These are phyloP conservation scores for Kalanchoe fedtschenkoi DNA, from an alignment of 164 flowering plant genomes.

Conservation along the genomic window DNA sequence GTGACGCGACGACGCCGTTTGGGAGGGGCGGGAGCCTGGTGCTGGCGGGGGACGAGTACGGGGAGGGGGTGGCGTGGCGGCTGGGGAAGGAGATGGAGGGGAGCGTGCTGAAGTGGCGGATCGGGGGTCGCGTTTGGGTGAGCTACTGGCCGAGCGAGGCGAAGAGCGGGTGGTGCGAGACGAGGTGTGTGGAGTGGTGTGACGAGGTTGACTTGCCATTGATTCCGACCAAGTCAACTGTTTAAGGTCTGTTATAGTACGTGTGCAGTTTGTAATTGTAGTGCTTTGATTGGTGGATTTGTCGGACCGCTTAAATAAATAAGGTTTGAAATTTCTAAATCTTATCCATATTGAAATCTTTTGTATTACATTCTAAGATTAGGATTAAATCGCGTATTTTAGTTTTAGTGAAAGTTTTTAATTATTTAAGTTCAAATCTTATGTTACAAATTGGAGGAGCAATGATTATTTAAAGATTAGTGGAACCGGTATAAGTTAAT, in stretches of 20 bases:
- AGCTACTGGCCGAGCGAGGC: conserved; percentile 57
- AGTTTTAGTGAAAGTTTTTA: too few species aligned
- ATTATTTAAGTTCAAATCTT: too few species aligned
- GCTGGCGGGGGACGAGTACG: conserved; percentile 58
- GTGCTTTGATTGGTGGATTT: too few species aligned
- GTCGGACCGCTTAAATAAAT: too few species aligned
- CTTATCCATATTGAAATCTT: too few species aligned
- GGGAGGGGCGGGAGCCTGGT: conserved; percentile 55
- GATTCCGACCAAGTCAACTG: conserved; percentile 16
- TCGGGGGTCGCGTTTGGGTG: conserved; percentile 72
- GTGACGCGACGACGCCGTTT: conserved; percentile 34
- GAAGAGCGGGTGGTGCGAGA: conserved; percentile 42
- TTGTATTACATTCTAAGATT: too few species aligned
- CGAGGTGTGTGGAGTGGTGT: conserved; percentile 73
- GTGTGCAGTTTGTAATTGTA: too few species aligned
- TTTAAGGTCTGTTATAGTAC: not conserved
- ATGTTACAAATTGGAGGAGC: too few species aligned
- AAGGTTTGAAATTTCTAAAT: too few species aligned
- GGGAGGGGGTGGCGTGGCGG: conserved; percentile 69
- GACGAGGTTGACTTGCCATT: conserved; percentile 83
- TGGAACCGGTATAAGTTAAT: too few species aligned
- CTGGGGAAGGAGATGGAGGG: conserved; percentile 78
- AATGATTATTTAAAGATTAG: too few species aligned
- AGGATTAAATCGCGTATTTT: too few species aligned
- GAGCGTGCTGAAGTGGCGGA: conserved; percentile 84